These are phyloP conservation scores for Solanum pennellii DNA, from an alignment of 257 asterid species.

Conservation along the genomic window DNA sequence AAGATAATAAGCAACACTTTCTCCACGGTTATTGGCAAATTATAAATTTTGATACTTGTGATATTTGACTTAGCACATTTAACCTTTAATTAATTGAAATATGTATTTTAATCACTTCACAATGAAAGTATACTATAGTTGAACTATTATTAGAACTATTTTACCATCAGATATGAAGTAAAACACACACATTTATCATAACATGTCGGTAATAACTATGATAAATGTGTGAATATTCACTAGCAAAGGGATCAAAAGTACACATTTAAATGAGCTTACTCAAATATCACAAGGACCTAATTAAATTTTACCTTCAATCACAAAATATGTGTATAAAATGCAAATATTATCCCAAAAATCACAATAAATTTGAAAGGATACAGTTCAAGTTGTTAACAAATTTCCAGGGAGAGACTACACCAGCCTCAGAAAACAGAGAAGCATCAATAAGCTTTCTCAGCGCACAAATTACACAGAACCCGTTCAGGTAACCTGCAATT, in stretches of 20 bases:
- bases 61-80: background rate
- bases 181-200: background rate
- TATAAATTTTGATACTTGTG: background rate
- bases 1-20: background rate
- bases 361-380: constrained; percentile 37
- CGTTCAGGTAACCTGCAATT: constrained; percentile 35
- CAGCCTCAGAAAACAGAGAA: constrained; percentile 21
- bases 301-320: background rate
- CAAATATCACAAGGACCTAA: background rate
- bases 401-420: constrained; percentile 33
- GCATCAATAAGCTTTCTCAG: constrained; percentile 33
- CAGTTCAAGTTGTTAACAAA: constrained; percentile 61
- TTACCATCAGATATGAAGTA: background rate
- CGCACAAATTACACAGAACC: constrained; percentile 42
- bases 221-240: background rate
- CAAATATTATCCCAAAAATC: background rate
- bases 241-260: background rate
- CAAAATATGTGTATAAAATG: background rate
- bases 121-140: background rate
- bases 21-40: background rate
- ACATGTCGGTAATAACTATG: background rate
- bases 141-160: background rate
- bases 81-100: background rate
- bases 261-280: background rate
- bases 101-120: background rate